Evolutionary conservation across 2,329 filamentous ascomycete genomes (phyloP), one percentile per base, ranked within the genome.

Genomic region (Cordyceps militaris): DNA sequence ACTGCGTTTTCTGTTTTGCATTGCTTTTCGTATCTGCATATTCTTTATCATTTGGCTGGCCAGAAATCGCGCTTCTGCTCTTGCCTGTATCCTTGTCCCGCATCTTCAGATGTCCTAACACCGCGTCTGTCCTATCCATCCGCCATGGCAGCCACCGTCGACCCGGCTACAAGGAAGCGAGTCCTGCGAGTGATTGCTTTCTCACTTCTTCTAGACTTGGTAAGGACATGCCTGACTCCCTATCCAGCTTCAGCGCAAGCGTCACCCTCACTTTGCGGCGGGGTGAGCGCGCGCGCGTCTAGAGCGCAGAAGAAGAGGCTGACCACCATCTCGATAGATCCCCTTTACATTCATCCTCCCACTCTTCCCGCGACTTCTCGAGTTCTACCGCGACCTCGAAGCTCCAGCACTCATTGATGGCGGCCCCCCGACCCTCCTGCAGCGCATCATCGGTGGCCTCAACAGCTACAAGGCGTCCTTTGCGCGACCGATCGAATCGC

Each of bases 301-400:
- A 13, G 21, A 44, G 43, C 26, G 46, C 11, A 10, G 3, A 23
- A 32, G 13, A 36, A 13, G 9, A 23, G 6, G 32, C 36, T 59
- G 23, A 56, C 64, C 46, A 59, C 56, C 46, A 58, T 50, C 21
- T 36, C 9, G 21, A 32, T 62, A 97, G 93, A 90, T 97, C 67
- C 97, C 93, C 57, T 99, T 99, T 72, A 99, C 94, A 30, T 97
- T 99, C 70, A 97, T 97, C 69, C 86, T 99, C 9, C 94, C 94
- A 0, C 84, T 99, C 36, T 99, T 97, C 70, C 94, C 92, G 8
- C 92, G 91, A 59, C 87, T 99, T 46, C 87, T 97, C 73, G 88
- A 95, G 66, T 97, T 97, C 81, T 99, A 97, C 77, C 89, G 91
- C 74, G 86, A 90, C 69, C 84, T 86, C 73, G 92, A 97, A 73